Evolutionary conservation across 208 protist species (phyloP).

Genomic region (Crithidia brevicula): DNA sequence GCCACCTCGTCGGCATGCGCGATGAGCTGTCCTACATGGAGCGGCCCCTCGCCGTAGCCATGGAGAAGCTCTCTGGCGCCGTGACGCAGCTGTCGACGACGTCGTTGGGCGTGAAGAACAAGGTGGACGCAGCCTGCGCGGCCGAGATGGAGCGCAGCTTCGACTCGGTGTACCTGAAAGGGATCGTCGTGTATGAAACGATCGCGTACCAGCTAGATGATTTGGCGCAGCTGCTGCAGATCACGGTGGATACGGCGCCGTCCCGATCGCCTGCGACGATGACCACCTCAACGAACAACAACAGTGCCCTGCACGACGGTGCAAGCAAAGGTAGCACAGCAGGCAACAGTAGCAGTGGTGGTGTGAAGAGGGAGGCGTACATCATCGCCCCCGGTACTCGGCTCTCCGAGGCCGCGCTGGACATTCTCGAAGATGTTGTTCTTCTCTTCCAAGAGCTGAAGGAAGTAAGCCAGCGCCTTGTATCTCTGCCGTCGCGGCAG

Average conservation of each 20-base stretch:
- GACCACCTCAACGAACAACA: background rate
- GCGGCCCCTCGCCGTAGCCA: conserved; percentile 50
- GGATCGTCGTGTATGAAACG: conserved; percentile 70
- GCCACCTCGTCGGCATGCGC: conserved; percentile 72
- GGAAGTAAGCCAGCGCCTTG: conserved; percentile 22
- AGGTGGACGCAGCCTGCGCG: conserved; percentile 56
- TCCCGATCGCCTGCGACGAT: background rate
- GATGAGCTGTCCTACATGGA: conserved; percentile 76
- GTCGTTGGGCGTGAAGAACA: conserved; percentile 39
- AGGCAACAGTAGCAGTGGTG: background rate
- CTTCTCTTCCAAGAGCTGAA: conserved; percentile 37
- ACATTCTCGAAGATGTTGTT: conserved; percentile 34
- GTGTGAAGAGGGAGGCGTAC: conserved; percentile 1
- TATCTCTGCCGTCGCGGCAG: conserved; percentile 23
- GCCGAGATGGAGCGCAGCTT: conserved; percentile 67
- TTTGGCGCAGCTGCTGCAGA: conserved; percentile 25
- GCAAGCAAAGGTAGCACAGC: background rate
- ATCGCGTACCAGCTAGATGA: conserved; percentile 50
- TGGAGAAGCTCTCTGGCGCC: conserved; percentile 52
- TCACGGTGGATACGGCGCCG: conserved; percentile 14
- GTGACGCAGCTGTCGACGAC: conserved; percentile 40
- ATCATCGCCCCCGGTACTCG: conserved; percentile 4
- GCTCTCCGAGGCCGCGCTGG: conserved; percentile 19
- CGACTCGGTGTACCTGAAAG: conserved; percentile 56
- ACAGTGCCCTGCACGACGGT: background rate